Percentiles rank a stretch among this genome's conserved stretches.
Conservation (phyloP, 768 basidiomycete genomes). For the Infundibulicybe gibba region DNA sequence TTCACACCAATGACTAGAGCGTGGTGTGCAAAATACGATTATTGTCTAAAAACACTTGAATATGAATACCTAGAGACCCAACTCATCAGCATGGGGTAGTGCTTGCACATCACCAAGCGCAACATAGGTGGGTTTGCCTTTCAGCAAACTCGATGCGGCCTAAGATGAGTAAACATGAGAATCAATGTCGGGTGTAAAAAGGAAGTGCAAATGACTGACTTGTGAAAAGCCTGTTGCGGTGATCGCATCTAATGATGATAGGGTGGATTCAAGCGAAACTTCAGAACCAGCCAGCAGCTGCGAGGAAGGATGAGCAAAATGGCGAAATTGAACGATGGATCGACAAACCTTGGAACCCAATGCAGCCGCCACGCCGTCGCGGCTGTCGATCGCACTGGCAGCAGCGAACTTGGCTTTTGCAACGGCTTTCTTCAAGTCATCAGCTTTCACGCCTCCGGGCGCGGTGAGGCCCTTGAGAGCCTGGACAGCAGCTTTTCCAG, state of each 20-base stretch:
- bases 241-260: constrained; percentile 70
- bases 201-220: constrained; percentile 35
- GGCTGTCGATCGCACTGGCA: constrained; percentile 64
- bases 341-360: constrained; percentile 62
- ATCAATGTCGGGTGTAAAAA: background rate
- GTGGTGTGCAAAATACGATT: too few relatives aligned
- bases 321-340: constrained; percentile 2
- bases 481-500: constrained; percentile 63
- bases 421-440: constrained; percentile 77
- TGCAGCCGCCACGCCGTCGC: constrained; percentile 60
- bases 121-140: constrained; percentile 82
- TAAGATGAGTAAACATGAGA: constrained; percentile 17
- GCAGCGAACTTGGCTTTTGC: constrained; percentile 87
- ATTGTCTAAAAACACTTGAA: too few relatives aligned
- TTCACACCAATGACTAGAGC: too few relatives aligned
- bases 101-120: constrained; percentile 74
- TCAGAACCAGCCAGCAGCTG: constrained; percentile 59
- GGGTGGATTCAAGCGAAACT: constrained; percentile 54
- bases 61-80: constrained; percentile 56
- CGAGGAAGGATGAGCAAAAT: background rate
- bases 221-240: constrained; percentile 64
- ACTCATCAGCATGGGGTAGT: constrained; percentile 82
- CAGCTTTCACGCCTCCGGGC: constrained; percentile 43
- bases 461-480: constrained; percentile 63
- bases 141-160: constrained; percentile 65